Evolutionary conservation across 371 early-diverging fungal species (phyloP).

Genomic region (Mucor racemosus): DNA sequence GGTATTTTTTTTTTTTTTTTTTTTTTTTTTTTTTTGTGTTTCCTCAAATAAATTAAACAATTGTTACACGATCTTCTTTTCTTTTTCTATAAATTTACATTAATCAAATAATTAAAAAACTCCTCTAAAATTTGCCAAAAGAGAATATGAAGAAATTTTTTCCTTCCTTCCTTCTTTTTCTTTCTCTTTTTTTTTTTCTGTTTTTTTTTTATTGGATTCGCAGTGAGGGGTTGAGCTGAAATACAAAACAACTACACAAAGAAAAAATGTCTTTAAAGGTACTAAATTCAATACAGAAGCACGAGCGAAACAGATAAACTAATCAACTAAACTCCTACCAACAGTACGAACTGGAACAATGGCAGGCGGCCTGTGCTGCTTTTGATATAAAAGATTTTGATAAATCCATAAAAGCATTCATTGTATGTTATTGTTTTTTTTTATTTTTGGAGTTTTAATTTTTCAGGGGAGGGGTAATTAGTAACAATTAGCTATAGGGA

Average conservation of each 20-base stretch:
- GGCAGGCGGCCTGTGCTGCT: constrained; percentile 52
- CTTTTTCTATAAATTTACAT: constrained; percentile 11
- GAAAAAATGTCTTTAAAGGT: constrained; percentile 23
- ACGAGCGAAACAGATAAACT: too few species aligned
- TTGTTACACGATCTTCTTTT: background rate
- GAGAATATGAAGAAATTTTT: constrained; percentile 8
- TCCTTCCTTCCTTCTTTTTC: background rate
- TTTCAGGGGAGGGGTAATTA: constrained; percentile 5
- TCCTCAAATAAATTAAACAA: background rate
- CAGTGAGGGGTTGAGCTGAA: background rate
- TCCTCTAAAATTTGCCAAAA: background rate
- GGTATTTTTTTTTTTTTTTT: too few species aligned
- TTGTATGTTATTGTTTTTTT: constrained; percentile 31
- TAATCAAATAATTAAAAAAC: constrained; percentile 11
- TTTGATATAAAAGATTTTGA: constrained; percentile 50
- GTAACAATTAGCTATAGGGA: constrained; percentile 50
- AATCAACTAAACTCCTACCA: background rate
- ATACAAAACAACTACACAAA: background rate
- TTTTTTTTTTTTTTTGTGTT: background rate
- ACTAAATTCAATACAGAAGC: background rate
- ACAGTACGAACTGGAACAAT: constrained; percentile 56
- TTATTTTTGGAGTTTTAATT: constrained; percentile 7
- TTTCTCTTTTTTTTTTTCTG: constrained; percentile 11
- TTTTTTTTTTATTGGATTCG: background rate
- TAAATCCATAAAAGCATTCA: constrained; percentile 42